Evolutionary conservation across 2,329 filamentous ascomycete genomes (phyloP).

Genomic region (Colletotrichum sp.): DNA sequence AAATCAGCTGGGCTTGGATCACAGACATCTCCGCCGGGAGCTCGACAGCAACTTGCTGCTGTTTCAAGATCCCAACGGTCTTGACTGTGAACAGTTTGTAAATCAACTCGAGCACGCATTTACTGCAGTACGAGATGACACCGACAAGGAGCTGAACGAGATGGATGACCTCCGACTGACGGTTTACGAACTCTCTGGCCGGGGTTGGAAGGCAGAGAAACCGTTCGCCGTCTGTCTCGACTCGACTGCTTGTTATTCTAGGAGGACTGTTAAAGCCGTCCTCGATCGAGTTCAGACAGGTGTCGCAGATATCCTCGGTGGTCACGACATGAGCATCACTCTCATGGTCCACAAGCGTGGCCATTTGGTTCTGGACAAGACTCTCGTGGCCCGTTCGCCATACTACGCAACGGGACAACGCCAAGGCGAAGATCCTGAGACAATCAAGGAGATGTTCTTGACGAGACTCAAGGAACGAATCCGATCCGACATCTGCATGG

Average conservation of each 20-base stretch:
- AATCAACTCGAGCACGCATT: conserved; percentile 42
- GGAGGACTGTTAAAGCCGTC: conserved; percentile 51
- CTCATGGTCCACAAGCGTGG: conserved; percentile 57
- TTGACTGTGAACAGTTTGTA: conserved; percentile 51
- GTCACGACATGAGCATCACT: conserved; percentile 50
- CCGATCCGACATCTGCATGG: conserved; percentile 50
- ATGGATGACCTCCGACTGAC: conserved; percentile 55
- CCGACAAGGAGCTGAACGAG: conserved; percentile 44
- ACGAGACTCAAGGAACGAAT: conserved; percentile 49
- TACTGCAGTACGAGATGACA: conserved; percentile 39
- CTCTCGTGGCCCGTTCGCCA: conserved; percentile 40
- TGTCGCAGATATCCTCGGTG: conserved; percentile 52
- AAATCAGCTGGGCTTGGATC: conserved; percentile 56
- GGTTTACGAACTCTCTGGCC: conserved; percentile 50
- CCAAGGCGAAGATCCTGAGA: conserved; percentile 34
- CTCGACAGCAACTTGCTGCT: conserved; percentile 49
- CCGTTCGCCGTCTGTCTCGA: conserved; percentile 50
- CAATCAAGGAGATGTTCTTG: conserved; percentile 43
- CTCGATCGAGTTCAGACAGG: conserved; percentile 57
- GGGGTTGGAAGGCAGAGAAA: conserved; percentile 50
- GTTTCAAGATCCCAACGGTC: conserved; percentile 46
- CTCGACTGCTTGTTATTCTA: conserved; percentile 44
- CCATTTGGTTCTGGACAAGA: conserved; percentile 57
- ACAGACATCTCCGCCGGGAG: conserved; percentile 46
- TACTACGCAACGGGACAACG: conserved; percentile 19